Evolutionary conservation across 441 rosid species (phyloP), one percentile per base, ranked within the genome.

Genomic region (Arabidopsis lyrata): DNA sequence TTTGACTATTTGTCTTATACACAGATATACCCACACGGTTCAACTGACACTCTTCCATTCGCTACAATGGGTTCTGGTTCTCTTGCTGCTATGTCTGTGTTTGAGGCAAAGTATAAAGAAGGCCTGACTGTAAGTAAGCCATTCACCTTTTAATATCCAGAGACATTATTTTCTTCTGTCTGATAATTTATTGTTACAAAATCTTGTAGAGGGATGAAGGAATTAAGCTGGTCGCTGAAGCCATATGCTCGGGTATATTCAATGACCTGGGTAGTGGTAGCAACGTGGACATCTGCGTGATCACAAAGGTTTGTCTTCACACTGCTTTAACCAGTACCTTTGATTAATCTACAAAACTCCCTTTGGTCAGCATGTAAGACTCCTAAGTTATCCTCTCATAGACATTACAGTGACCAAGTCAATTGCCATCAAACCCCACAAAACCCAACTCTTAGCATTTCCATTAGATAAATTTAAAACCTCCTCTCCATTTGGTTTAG

Each of bases 41-140:
- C 98, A 67, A 89, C 98, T 11, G 98, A 92, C 77, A 88, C 97
- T 4, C 82, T 95, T 80, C 99, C 99, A 69, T 95, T 87, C 41
- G 98, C 98, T 24, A 95, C 99, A 8, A 95, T 92, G 99, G 99
- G 98, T 61, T 95, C 99, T 74, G 98, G 99, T 81, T 95, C 99
- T 66, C 95, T 95, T 50, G 99, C 99, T 77, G 98, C 99, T 22
- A 92, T 95, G 98, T 70, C 97, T 59, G 82, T 92, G 36, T 95
- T 95, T 81, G 98, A 95, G 79, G 89, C 97, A 20, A 91, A 89
- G 73, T 92, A 92, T 68, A 90, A 76, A 82, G 99, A 92, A 86
- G 98, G 95, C 62, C 80, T 95, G 65, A 89, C 88, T 68, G 99
- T 92, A 81, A 91, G 99, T 75, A 16, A 60, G 15, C 48, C 34